phyloP scores from a whole-genome alignment of 148 eudicot genomes.

The Chenopodium quinoa region DNA sequence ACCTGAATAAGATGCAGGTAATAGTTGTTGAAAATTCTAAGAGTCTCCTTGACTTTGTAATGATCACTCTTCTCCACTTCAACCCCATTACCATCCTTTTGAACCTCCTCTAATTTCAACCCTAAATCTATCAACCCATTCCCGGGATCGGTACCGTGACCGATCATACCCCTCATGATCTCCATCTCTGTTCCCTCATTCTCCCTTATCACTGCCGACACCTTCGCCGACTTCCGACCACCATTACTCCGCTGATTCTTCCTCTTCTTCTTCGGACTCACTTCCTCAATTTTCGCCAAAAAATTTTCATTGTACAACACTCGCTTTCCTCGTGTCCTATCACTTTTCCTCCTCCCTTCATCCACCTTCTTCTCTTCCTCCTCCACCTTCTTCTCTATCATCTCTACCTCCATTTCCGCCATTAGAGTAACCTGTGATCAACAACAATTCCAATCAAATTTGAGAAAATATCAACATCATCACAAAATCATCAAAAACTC shows the following conservation, averaged over 20 bases:
- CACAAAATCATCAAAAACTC: too few species aligned
- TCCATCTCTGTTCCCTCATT: conserved; percentile 14
- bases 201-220: neutral
- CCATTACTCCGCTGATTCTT: neutral
- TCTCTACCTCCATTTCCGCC: neutral
- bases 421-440: neutral
- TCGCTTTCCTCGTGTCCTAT: conserved; percentile 21
- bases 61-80: conserved; percentile 39
- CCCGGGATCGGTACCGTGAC: neutral
- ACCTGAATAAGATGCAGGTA: conserved; percentile 84
- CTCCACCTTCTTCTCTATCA: neutral
- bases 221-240: neutral
- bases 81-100: neutral
- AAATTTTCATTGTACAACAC: conserved; percentile 27
- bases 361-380: neutral
- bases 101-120: conserved; percentile 20
- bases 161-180: conserved; percentile 1
- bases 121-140: conserved; percentile 30
- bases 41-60: conserved; percentile 51
- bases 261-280: conserved; percentile 17
- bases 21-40: conserved; percentile 54
- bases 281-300: neutral
- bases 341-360: conserved; percentile 36
- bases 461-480: too few species aligned
- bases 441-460: neutral